Evolutionary conservation across 257 asterid genomes (phyloP), one percentile per base, ranked within the genome.

Genomic region (Cruciata laevipes): DNA sequence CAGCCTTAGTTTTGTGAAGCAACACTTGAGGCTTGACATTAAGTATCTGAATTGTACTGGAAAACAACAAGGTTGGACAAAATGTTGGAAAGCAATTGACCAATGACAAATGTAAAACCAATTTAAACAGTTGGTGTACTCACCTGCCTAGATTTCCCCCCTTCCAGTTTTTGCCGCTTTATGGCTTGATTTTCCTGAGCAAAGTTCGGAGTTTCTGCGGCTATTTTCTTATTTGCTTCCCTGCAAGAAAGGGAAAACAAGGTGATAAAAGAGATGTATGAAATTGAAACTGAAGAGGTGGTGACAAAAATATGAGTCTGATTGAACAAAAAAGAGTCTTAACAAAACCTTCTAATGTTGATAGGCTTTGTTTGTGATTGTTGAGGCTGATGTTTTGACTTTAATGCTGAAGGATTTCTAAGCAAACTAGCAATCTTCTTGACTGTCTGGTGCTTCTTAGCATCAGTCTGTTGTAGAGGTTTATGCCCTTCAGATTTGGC

Each of bases 81-180:
- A 71, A 8, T 30, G 8, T 2, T 24, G 6, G 2, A 12, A 27
- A 42, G 51, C 51, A 42, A 42, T 10, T 42, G 51, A 42, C 66
- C 27, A 74, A 16, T n/a, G 31, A 27, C 21, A 25, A 42, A 42
- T 14, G 24, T 7, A 25, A 16, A 62, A 20, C 64, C n/a, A 38
- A 3, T 30, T 8, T n/a, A 17, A 23, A 27, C 1, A 35, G 49
- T 30, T 21, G 23, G 6, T n/a, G n/a, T 18, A 55, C 68, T 23
- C 9, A 90, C 97, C 99, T 84, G 95, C 73, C 89, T 73, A 10
- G 95, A 73, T 80, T 88, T 86, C 67, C 96, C 99, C 63, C 83
- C 97, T 5, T 85, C 97, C 68, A 93, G 84, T 70, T 90, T 93
- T 76, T 93, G 99, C 85, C 84, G 84, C 86, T 93, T 93, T 49